A percentile compares a stretch with the other conserved stretches of the same genome.
Conservation (phyloP, 176 grass and related monocot species). For the Typha latifolia region DNA sequence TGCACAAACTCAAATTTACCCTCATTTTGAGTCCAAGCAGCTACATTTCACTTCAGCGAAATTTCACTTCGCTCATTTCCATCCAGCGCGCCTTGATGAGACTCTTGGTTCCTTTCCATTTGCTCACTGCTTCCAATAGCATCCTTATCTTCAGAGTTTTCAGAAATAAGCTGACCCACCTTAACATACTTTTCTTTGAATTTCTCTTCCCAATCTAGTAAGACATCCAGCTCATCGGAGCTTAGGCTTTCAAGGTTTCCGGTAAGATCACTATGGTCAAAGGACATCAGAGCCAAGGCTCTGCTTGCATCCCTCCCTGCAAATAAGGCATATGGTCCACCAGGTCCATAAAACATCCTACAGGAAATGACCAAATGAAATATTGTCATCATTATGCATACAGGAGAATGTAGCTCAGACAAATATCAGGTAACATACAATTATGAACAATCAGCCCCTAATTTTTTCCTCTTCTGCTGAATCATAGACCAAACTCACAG, state of each 20-base stretch:
- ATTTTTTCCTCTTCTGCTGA: no score
- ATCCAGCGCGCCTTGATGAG: constrained; percentile 9
- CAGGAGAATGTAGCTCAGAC: constrained; percentile 14
- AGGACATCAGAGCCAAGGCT: constrained; percentile 91
- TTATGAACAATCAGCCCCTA: background rate
- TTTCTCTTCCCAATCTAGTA: constrained; percentile 87
- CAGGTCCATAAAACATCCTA: constrained; percentile 91
- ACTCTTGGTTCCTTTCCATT: background rate
- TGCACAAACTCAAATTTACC: background rate
- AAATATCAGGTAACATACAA: constrained; percentile 14
- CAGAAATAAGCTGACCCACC: constrained; percentile 50
- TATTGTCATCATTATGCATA: background rate
- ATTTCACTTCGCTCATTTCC: background rate
- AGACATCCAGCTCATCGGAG: constrained; percentile 59
- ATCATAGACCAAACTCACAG: no score
- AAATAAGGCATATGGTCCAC: constrained; percentile 83
- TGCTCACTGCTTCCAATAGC: background rate
- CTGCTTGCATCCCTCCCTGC: constrained; percentile 70
- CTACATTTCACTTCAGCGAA: background rate
- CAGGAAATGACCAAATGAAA: constrained; percentile 8
- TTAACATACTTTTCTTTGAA: constrained; percentile 75
- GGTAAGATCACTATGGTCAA: constrained; percentile 70
- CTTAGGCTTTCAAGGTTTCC: constrained; percentile 64
- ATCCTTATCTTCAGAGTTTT: constrained; percentile 8
- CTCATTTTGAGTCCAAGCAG: background rate